Evolutionary conservation across 2,329 filamentous ascomycete species (phyloP), one percentile per base, ranked within the genome.

Genomic region (Remersonia thermophila): DNA sequence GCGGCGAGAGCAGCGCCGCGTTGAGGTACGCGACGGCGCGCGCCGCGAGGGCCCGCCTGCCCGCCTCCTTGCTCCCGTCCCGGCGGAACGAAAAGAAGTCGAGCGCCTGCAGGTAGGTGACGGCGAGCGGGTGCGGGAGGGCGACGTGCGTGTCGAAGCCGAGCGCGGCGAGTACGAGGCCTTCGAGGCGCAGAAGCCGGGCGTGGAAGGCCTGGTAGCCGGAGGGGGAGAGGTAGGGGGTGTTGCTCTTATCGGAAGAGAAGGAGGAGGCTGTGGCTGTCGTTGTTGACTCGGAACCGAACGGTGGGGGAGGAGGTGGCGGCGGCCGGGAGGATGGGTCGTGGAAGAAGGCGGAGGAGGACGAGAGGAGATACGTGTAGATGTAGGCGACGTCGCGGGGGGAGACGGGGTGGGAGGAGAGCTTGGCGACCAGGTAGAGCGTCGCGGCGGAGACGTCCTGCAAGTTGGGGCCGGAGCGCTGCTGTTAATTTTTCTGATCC

Each of bases 61-160:
- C 20, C 20, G 5, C 5, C 20, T 23, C 20, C 9, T 23, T 23
- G 20, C 20, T 23, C 5, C 20, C 20, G 0, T 71, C 60, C 38
- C 58, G 51, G 3, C 58, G 51, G 30, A 57, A 53, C 9, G 33
- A 37, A 15, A 73, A 49, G 32, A 82, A 79, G 40, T 85, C 83
- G 13, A 98, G 72, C 0, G 87, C 80, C 59, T 96, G 89, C 1
- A 96, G 73, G 55, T 96, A 98, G 5, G 87, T 95, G 39, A 96
- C 72, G 40, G 83, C 83, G 11, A 96, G 72, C 0, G 82, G 73
- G 52, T 96, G 84, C 0, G 91, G 91, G 1, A 95, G 69, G 1
- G 83, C 77, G 9, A 93, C 83, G 47, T 91, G 83, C 2, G 80
- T 83, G 50, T 93, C 73, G 57, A 94, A 96, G 11, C 78, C 77